These are phyloP conservation scores for Astrothelium subdiscretum DNA, from an alignment of 495 filamentous ascomycete genomes.

Conservation along the genomic window DNA sequence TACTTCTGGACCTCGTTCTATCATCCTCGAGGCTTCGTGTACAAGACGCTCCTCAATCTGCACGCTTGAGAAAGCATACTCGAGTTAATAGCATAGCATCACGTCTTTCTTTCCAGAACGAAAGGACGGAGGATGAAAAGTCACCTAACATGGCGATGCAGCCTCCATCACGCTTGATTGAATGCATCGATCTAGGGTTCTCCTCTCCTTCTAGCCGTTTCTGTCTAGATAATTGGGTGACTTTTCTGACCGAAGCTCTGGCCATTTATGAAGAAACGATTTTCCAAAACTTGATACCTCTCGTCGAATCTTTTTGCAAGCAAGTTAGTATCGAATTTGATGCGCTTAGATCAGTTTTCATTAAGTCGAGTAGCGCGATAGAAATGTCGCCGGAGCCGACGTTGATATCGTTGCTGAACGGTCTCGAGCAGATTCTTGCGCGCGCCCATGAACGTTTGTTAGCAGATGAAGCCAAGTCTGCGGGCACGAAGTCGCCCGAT, in stretches of 20 bases:
- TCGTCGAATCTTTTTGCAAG: constrained; percentile 78
- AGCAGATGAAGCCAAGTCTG: constrained; percentile 57
- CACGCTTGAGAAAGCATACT: neutral
- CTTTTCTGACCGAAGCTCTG: constrained; percentile 72
- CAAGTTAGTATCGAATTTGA: constrained; percentile 62
- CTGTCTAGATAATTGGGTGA: constrained; percentile 82
- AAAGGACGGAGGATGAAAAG: neutral
- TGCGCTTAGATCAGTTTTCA: constrained; percentile 47
- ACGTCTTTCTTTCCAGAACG: neutral
- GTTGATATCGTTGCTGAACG: constrained; percentile 70
- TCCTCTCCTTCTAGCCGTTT: constrained; percentile 60
- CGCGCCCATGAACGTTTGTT: constrained; percentile 75
- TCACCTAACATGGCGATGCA: constrained; percentile 32
- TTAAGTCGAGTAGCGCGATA: constrained; percentile 16
- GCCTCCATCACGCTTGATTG: constrained; percentile 57
- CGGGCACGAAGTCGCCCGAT: constrained; percentile 64
- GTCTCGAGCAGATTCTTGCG: constrained; percentile 80
- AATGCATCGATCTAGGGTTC: constrained; percentile 74
- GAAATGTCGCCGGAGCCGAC: constrained; percentile 48
- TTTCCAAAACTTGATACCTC: constrained; percentile 78
- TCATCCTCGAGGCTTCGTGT: constrained; percentile 18
- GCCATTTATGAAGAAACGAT: constrained; percentile 71
- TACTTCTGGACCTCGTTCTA: constrained; percentile 16
- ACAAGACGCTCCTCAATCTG: constrained; percentile 9
- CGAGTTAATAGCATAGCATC: neutral